Conservation (phyloP, 2,329 filamentous ascomycete genomes). For the Dryadomyces sulphureus region DNA sequence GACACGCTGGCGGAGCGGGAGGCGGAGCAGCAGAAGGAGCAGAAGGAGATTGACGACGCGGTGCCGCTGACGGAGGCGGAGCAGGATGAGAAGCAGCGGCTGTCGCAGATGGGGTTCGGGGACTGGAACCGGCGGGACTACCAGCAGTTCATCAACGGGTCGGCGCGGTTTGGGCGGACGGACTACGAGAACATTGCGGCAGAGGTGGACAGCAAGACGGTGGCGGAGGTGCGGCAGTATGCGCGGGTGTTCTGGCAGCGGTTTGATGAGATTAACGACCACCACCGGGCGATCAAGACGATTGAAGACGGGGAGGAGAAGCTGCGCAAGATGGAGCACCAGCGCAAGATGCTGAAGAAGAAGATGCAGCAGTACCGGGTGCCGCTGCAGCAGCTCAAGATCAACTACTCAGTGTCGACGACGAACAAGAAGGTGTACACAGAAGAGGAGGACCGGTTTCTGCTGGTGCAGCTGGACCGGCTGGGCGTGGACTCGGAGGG, state of each 20-base stretch:
- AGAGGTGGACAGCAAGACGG: slow-evolving; percentile 82
- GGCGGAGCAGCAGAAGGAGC: slow-evolving; percentile 73
- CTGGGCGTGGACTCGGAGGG: slow-evolving; percentile 83
- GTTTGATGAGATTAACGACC: slow-evolving; percentile 80
- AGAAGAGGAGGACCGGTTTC: slow-evolving; percentile 91
- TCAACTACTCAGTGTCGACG: slow-evolving; percentile 97
- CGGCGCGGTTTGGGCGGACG: slow-evolving; percentile 76
- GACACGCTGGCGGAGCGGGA: slow-evolving; percentile 71
- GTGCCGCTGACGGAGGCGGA: slow-evolving; percentile 80
- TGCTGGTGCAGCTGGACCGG: slow-evolving; percentile 84
- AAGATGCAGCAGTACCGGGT: slow-evolving; percentile 97
- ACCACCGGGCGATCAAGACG: slow-evolving; percentile 71
- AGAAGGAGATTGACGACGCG: slow-evolving; percentile 86
- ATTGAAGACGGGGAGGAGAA: slow-evolving; percentile 92
- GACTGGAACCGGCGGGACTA: slow-evolving; percentile 97
- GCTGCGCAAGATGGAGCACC: slow-evolving; percentile 74
- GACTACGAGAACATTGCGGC: slow-evolving; percentile 75
- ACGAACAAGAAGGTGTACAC: slow-evolving; percentile 99
- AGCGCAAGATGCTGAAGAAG: slow-evolving; percentile 82
- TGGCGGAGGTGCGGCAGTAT: slow-evolving; percentile 76
- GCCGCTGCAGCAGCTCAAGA: slow-evolving; percentile 90
- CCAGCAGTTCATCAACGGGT: slow-evolving; percentile 94
- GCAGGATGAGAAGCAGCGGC: slow-evolving; percentile 66
- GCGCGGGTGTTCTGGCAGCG: slow-evolving; percentile 95
- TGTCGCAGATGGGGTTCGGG: slow-evolving; percentile 75